A percentile compares a stretch with the other conserved stretches of the same genome.
Evolutionary conservation across 1,284 basidiomycete species (phyloP).

Genomic region (Peniophora sp.): DNA sequence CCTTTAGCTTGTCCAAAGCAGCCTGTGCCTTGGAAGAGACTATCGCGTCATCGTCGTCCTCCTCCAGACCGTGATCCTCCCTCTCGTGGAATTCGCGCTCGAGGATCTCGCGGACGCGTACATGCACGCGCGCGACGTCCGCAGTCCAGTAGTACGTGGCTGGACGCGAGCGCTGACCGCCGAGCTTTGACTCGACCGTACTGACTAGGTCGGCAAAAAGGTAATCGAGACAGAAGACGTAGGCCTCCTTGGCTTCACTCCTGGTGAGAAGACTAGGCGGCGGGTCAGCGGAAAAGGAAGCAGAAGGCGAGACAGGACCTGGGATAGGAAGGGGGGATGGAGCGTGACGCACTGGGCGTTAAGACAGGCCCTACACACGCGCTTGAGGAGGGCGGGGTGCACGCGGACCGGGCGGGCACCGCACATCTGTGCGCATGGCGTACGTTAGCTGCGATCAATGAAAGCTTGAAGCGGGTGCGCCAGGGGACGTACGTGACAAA

Average conservation of each 20-base stretch:
- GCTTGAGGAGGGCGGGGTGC: background rate
- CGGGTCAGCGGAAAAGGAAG: background rate
- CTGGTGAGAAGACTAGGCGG: background rate
- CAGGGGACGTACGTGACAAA: conserved; percentile 2
- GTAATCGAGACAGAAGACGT: background rate
- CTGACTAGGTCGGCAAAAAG: background rate
- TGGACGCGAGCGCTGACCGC: background rate
- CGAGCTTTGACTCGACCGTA: background rate
- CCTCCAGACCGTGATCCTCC: background rate
- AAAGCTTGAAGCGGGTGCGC: background rate
- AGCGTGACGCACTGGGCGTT: background rate
- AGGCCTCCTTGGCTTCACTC: background rate
- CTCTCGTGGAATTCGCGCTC: background rate
- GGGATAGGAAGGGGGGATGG: background rate
- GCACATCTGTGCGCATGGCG: background rate
- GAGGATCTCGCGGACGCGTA: background rate
- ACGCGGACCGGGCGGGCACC: conserved; percentile 1
- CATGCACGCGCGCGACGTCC: background rate
- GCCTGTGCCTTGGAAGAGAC: background rate
- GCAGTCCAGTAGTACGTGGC: background rate
- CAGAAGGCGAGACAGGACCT: background rate
- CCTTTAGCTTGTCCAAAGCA: background rate
- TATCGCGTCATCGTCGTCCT: background rate
- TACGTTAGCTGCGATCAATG: background rate
- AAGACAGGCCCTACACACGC: background rate